These are phyloP conservation scores for Endocalyx cinctus DNA, from an alignment of 2,329 filamentous ascomycete species.

Conservation along the genomic window DNA sequence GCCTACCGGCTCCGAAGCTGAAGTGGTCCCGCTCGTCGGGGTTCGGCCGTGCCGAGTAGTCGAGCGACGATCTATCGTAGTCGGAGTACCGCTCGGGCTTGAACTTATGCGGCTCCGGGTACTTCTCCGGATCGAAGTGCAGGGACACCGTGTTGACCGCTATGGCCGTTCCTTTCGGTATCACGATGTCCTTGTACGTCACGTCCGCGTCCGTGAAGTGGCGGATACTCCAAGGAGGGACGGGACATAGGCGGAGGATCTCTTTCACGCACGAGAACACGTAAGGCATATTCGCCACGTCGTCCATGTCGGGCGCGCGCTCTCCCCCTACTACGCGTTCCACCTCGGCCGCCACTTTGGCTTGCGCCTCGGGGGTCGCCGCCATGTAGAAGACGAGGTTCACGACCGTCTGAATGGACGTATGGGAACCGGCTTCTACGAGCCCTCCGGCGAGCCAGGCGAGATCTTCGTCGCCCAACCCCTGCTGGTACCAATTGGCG, in stretches of 20 bases:
- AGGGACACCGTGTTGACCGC: slow-evolving; percentile 1
- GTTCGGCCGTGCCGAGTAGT: background rate
- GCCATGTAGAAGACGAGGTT: background rate
- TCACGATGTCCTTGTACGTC: background rate
- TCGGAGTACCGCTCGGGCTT: background rate
- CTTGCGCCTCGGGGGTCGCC: background rate
- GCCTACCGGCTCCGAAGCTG: slow-evolving; percentile 3
- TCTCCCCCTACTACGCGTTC: slow-evolving; percentile 1
- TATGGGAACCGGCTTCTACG: slow-evolving; percentile 1
- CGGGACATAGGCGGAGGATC: slow-evolving; percentile 2
- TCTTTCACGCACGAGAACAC: slow-evolving; percentile 2
- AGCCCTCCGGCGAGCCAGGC: background rate
- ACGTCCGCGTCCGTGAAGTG: slow-evolving; percentile 2
- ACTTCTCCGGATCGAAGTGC: background rate
- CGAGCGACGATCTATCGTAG: background rate
- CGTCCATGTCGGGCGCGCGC: background rate
- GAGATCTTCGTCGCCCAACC: too few relatives aligned
- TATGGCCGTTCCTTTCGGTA: slow-evolving; percentile 1
- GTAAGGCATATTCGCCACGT: slow-evolving; percentile 1
- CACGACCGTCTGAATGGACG: background rate
- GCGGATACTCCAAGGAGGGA: background rate
- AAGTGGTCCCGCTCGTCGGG: background rate
- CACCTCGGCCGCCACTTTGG: background rate
- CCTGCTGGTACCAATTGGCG: too few relatives aligned
- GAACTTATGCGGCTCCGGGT: background rate